Evolutionary conservation across 169 alveolate species (phyloP).

Genomic region (Babesia ovis): DNA sequence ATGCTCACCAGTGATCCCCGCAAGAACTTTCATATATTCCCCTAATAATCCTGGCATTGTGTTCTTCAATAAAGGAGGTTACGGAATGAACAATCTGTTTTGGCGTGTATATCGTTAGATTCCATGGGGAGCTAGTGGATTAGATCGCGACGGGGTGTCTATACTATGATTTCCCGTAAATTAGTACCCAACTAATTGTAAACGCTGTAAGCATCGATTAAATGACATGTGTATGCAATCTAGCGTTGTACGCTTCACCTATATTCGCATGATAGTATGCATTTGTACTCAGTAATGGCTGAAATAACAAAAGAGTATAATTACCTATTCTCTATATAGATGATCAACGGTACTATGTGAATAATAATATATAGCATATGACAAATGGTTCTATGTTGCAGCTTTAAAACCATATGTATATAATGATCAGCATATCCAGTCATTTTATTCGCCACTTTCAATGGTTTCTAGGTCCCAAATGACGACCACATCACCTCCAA

Average conservation of each 20-base stretch:
- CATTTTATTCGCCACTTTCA: neutral
- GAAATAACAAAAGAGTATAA: no score
- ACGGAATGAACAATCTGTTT: neutral
- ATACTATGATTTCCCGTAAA: no score
- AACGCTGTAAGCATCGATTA: no score
- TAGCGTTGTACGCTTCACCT: no score
- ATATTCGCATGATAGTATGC: no score
- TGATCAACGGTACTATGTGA: neutral
- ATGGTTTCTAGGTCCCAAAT: conserved; percentile 53
- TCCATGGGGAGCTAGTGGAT: conserved; percentile 40
- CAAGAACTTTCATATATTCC: conserved; percentile 11
- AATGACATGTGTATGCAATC: no score
- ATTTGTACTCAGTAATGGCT: no score
- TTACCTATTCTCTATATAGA: no score
- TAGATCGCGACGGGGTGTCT: no score
- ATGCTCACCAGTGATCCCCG: conserved; percentile 33
- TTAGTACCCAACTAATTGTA: no score
- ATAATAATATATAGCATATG: neutral
- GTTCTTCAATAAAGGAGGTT: neutral
- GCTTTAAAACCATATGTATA: no score
- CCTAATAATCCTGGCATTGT: conserved; percentile 30
- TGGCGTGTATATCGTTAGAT: neutral
- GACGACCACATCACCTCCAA: conserved; percentile 51
- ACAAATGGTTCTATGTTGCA: neutral
- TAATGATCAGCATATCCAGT: neutral